Evolutionary conservation across 2,329 filamentous ascomycete species (phyloP), one percentile per base, ranked within the genome.

Genomic region (Eutypella sp.): DNA sequence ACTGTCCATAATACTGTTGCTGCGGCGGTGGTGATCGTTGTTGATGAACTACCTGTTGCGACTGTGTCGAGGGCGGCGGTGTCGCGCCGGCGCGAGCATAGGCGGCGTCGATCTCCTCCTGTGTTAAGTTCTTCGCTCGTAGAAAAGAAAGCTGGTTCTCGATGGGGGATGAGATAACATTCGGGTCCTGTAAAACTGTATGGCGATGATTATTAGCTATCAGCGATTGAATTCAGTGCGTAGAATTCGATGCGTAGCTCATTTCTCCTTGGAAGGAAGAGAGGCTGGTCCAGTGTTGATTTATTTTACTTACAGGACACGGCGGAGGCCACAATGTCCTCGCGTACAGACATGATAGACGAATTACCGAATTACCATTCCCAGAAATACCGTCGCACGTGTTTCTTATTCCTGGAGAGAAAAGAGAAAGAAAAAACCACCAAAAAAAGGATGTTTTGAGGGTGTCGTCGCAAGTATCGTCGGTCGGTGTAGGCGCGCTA

Each of bases 91-190:
- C 82, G 60, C 92, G 83, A 36, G 87, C 78, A 55, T 99, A 78
- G 15, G 95, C 87, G 31, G 81, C 75, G 62, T 93, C 88, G 60
- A 99, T 87, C 70, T 99, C 95, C 68, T 97, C 92, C 66, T 93
- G 87, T 1, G 92, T 97, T 45, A 99, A 78, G 67, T 99, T 97
- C 71, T 99, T 99, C 7, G 91, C 95, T 67, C 91, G 88, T 18
- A 99, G 77, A 58, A 99, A 99, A 8, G 90, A 87, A 48, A 97
- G 80, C 54, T 89, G 84, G 68, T 93, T 96, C 62, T 97, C 93
- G 51, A 96, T 72, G n/a, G 93, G 86, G 5, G 93, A 92, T 9
- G 83, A 82, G 31, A 89, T 82, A 56, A 99, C 92, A 42, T 85
- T 95, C 10, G 93, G 91, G 66, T 99, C 93, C 71, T 95, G 89